Base-by-base conservation (phyloP, 257 asterid genomes). In the Salvia miltiorrhiza region DNA sequence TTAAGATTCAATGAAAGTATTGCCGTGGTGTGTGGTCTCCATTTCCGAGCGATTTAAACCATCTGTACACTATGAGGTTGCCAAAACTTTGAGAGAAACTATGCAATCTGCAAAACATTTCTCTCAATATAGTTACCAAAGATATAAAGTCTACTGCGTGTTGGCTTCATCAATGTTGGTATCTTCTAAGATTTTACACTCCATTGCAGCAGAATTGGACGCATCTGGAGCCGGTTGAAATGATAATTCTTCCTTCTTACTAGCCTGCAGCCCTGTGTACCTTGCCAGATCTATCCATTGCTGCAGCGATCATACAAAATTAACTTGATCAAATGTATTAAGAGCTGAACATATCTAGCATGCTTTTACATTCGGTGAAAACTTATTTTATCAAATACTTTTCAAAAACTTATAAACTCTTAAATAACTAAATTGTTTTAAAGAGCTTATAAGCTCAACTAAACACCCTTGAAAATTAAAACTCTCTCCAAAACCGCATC, bases 281-380 rank as follows among this genome's bases (percentile, higher is more conserved):
- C 66, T 4, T 20, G 66, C 66, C 49, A 60, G 19, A 60, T 60
- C 66, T 37, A 60, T 60, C 66, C 66, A 60, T 60, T 60, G 66
- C 66, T 60, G 66, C 66, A 35, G 9, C 4, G 17, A 21, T 16
- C 33, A 52, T 26, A 26, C 30, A 26, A 26, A 26, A 26, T 26
- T 4, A 26, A 26, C n/a, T n/a, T n/a, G n/a, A n/a, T n/a, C n/a
- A n/a, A n/a, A n/a, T n/a, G n/a, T n/a, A n/a, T n/a, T n/a, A n/a
- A n/a, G n/a, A n/a, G n/a, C n/a, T n/a, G n/a, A n/a, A n/a, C n/a
- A n/a, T n/a, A n/a, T n/a, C n/a, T n/a, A n/a, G n/a, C n/a, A n/a
- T n/a, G n/a, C n/a, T n/a, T n/a, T n/a, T n/a, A n/a, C n/a, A n/a
- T n/a, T n/a, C n/a, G n/a, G n/a, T n/a, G n/a, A 26, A 26, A 26